Percentiles rank a stretch among this genome's conserved stretches.
phyloP scores from a whole-genome alignment of 1,139 yeast genomes.

The Geotrichum europaeum region DNA sequence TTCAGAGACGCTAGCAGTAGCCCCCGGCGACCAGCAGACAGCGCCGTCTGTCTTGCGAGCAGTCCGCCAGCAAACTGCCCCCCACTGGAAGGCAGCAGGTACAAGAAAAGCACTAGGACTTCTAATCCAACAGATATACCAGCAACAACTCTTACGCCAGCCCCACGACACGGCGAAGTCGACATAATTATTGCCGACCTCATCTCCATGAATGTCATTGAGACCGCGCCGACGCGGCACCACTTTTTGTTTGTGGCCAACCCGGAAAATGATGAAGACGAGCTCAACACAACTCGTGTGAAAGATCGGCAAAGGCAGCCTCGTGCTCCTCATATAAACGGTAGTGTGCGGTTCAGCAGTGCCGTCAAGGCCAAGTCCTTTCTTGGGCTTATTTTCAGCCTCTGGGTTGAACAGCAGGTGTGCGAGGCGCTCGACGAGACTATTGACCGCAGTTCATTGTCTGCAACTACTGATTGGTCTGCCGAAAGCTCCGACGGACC shows the following conservation, averaged over 20 bases:
- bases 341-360: conserved; percentile 1
- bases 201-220: neutral
- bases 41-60: no score
- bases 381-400: neutral
- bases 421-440: conserved; percentile 1
- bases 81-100: neutral
- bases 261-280: neutral
- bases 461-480: neutral
- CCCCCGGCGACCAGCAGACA: neutral
- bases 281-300: neutral
- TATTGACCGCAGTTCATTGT: neutral
- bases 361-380: neutral
- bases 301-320: neutral
- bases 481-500: neutral
- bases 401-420: conserved; percentile 7
- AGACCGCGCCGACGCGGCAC: neutral
- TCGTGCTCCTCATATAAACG: neutral
- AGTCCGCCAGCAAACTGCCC: neutral
- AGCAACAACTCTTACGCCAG: neutral
- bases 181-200: conserved; percentile 1
- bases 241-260: neutral
- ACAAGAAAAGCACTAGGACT: neutral
- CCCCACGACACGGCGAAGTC: neutral
- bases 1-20: neutral
- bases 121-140: neutral